Base-by-base conservation (phyloP, 805 yeast genomes). In the Candida stauntonica region DNA sequence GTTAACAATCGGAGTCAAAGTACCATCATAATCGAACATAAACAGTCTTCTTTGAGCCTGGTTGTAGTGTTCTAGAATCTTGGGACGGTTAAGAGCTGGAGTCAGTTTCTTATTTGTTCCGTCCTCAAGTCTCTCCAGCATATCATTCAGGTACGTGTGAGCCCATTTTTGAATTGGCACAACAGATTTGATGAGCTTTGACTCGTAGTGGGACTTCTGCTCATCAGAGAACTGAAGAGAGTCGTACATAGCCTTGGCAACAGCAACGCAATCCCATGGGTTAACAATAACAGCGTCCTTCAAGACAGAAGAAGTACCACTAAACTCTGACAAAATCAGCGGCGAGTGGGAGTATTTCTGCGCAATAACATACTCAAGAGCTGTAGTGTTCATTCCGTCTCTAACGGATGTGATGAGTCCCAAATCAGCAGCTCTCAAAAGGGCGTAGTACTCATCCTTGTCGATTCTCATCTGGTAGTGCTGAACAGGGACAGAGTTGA, bases 231-330 rank as follows among this genome's bases (percentile, higher is more conserved):
- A 70, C 17, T 60, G 50, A 16, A 93, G 70, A 35, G 88, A 74
- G 35, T 75, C 77, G 57, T 88, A 70, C 39, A 94, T 83, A 6
- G 88, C 74, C 52, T 78, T 83, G 1, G 99, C 91, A 26, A 91
- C 91, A 2, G 95, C 95, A 18, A 86, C 91, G 0, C 94, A 73
- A 63, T 93, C 98, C 96, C 97, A 93, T 7, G 99, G 99, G 52
- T 93, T 93, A 26, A 93, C 93, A 47, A 83, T 75, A 35, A 86
- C 71, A 0, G 96, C 86, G 44, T 81, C 86, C 38, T 69, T 71
- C 38, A 84, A 60, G 3, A 82, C 82, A 2, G 84, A 66, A 1
- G 87, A 77, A 3, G 94, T 80, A 31, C 99, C 99, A 39, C 95
- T 84, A 57, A 93, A 93, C 64, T 93, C 99, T 17, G 96, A 85